These are phyloP conservation scores for Yueomyces sinensis DNA, from an alignment of 805 yeast genomes.

Conservation along the genomic window DNA sequence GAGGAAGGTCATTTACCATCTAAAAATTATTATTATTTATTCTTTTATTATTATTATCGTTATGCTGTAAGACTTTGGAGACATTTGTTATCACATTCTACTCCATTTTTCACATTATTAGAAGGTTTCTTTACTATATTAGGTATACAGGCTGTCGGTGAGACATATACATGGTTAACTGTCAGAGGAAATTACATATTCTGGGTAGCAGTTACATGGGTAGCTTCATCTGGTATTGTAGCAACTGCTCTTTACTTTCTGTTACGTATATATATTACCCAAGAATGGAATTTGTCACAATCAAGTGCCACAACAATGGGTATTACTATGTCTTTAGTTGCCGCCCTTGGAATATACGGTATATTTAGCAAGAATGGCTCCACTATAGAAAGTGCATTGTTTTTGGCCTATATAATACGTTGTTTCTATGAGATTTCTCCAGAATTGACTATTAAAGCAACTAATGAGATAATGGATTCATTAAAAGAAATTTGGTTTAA, in stretches of 20 bases:
- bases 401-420: slow-evolving; percentile 84
- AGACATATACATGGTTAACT: slow-evolving; percentile 57
- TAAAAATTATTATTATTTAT: slow-evolving; percentile 6
- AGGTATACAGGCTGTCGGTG: slow-evolving; percentile 87
- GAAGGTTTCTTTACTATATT: slow-evolving; percentile 90
- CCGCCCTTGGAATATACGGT: slow-evolving; percentile 68
- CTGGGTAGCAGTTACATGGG: slow-evolving; percentile 64
- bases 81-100: slow-evolving; percentile 56
- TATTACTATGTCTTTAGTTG: slow-evolving; percentile 63
- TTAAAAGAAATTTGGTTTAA: slow-evolving; percentile 26
- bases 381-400: slow-evolving; percentile 77
- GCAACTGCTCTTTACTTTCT: slow-evolving; percentile 69
- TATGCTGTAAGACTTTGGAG: slow-evolving; percentile 56
- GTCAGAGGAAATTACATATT: slow-evolving; percentile 37
- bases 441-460: slow-evolving; percentile 51
- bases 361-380: slow-evolving; percentile 74
- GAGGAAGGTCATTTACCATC: slow-evolving; percentile 7
- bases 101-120: slow-evolving; percentile 76
- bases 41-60: slow-evolving; percentile 22
- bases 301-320: slow-evolving; percentile 77
- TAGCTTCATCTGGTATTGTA: slow-evolving; percentile 60
- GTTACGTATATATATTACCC: slow-evolving; percentile 70
- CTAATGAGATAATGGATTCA: slow-evolving; percentile 29
- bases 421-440: slow-evolving; percentile 91
- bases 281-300: slow-evolving; percentile 55